Percentiles rank a stretch among this genome's conserved stretches.
phyloP scores from a whole-genome alignment of 495 filamentous ascomycete genomes.

The Xylaria longipes region DNA sequence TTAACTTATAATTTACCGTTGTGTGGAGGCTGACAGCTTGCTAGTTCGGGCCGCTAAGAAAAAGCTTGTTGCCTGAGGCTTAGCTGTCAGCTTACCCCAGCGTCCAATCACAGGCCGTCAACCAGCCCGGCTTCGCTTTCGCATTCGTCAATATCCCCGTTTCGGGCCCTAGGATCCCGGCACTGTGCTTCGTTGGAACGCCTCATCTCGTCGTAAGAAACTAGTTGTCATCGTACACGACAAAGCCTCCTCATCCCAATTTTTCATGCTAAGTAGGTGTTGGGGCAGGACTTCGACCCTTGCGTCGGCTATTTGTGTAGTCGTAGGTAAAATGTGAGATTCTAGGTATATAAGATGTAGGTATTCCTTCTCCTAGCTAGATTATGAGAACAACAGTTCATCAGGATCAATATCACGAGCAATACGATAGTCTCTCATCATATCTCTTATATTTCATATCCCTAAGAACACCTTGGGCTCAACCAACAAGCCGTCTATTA shows the following conservation, averaged over 20 bases:
- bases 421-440: neutral
- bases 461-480: neutral
- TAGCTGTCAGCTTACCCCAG: conserved; percentile 8
- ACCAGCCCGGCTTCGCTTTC: conserved; percentile 8
- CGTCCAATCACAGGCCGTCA: conserved; percentile 9
- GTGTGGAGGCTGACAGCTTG: neutral
- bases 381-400: neutral
- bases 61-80: conserved; percentile 18
- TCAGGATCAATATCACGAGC: neutral
- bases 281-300: neutral
- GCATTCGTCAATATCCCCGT: neutral
- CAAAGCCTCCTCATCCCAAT: conserved; percentile 10
- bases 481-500: neutral
- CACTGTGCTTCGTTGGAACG: neutral
- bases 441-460: conserved; percentile 7
- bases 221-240: neutral
- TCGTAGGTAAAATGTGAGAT: neutral
- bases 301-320: neutral
- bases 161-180: conserved; percentile 16
- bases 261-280: neutral
- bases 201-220: neutral
- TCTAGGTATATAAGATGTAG: conserved; percentile 19
- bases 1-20: too few relatives aligned
- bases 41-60: neutral
- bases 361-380: neutral